Percentiles rank a stretch among this genome's conserved stretches.
Conservation (phyloP, 2,329 filamentous ascomycete species). For the Penicillium sp. region DNA sequence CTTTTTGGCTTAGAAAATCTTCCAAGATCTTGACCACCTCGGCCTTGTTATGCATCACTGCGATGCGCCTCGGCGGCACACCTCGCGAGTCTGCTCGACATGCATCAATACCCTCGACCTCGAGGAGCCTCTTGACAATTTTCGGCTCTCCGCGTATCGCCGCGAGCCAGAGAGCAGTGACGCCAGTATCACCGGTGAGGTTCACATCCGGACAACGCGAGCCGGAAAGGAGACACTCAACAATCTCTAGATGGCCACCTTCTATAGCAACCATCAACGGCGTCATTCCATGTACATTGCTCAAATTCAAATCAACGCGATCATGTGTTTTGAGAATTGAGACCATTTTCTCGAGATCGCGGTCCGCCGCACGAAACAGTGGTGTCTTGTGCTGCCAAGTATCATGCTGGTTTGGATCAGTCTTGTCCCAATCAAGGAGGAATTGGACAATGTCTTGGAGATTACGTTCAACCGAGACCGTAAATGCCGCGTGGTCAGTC, state of each 20-base stretch:
- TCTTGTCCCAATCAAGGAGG: constrained; percentile 19
- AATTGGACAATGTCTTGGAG: constrained; percentile 16
- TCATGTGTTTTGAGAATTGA: constrained; percentile 13
- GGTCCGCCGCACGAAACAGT: constrained; percentile 18
- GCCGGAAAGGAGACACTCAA: constrained; percentile 13
- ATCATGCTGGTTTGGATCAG: constrained; percentile 22
- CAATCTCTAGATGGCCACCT: constrained; percentile 5
- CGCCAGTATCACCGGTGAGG: constrained; percentile 17
- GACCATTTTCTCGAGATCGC: constrained; percentile 15
- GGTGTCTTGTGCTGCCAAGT: constrained; percentile 23
- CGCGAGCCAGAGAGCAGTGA: constrained; percentile 21
- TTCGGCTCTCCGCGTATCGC: constrained; percentile 16
- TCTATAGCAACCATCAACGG: constrained; percentile 21
- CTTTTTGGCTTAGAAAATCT: neutral
- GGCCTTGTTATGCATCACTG: neutral
- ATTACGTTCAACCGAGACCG: constrained; percentile 19
- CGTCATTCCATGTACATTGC: constrained; percentile 20
- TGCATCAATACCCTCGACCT: constrained; percentile 14
- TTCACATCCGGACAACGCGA: constrained; percentile 18
- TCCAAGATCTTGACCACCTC: neutral
- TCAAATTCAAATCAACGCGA: constrained; percentile 19
- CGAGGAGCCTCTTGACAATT: constrained; percentile 14
- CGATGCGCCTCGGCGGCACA: neutral
- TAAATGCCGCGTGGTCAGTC: constrained; percentile 22
- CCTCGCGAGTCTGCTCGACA: neutral